These are phyloP conservation scores for Mortierella alpina DNA, from an alignment of 192 early-diverging fungal species.

Conservation along the genomic window DNA sequence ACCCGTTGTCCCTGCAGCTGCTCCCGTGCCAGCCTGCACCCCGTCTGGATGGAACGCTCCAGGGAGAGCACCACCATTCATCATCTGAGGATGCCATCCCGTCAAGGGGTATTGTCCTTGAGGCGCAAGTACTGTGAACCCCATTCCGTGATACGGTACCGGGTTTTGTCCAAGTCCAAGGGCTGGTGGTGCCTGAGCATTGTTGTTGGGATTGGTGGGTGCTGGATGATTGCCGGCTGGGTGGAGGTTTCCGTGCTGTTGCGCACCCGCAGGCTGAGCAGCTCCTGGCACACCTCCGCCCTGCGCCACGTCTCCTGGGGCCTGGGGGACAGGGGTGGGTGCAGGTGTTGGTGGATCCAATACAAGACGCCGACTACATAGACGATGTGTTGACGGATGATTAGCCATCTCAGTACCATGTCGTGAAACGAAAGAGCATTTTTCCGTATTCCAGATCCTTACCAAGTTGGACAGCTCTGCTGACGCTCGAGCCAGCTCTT, in stretches of 20 bases:
- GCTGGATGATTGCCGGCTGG: constrained; percentile 7
- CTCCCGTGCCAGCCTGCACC: constrained; percentile 1
- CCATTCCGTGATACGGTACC: constrained; percentile 24
- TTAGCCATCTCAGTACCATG: background rate
- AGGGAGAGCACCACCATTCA: constrained; percentile 8
- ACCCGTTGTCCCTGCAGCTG: background rate
- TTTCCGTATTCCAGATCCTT: constrained; percentile 2
- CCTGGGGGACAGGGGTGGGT: constrained; percentile 20
- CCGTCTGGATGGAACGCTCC: constrained; percentile 32
- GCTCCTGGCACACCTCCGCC: constrained; percentile 22
- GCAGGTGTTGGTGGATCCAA: constrained; percentile 52
- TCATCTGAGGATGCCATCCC: constrained; percentile 36
- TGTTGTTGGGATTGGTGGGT: constrained; percentile 18
- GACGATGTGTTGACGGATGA: constrained; percentile 45
- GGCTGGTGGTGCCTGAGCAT: constrained; percentile 20
- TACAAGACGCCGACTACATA: constrained; percentile 63
- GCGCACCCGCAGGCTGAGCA: constrained; percentile 4
- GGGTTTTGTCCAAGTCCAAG: background rate
- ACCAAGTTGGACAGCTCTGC: constrained; percentile 98
- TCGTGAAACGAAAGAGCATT: background rate
- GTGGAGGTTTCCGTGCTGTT: constrained; percentile 7
- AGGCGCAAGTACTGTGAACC: constrained; percentile 32
- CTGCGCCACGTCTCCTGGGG: constrained; percentile 18
- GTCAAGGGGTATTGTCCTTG: constrained; percentile 39
- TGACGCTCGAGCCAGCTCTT: constrained; percentile 97